Base-by-base conservation (phyloP, 1,139 yeast species). In the Geotrichum restrictum region DNA sequence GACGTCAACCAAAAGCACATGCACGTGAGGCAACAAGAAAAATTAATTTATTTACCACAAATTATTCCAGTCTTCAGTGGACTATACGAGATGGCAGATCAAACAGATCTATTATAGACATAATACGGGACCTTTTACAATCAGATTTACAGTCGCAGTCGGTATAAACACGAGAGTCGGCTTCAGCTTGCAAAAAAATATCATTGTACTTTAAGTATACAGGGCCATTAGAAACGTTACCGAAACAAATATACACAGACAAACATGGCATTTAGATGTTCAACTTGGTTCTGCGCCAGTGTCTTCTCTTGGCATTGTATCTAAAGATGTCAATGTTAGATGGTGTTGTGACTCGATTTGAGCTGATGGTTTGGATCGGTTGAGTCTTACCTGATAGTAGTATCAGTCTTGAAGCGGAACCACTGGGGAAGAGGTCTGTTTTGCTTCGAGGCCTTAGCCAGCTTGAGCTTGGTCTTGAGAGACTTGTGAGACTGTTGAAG, bases 201-300 rank as follows among this genome's bases (percentile, higher is more conserved):
- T n/a, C n/a, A n/a, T n/a, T 24, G 29, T 24, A 24, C n/a, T 24
- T 24, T 24, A 8, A 43, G 39, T 43, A 43, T 16, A 43, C 18
- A 43, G 34, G 49, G 44, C 24, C 49, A 37, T 36, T 39, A 37
- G 33, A 46, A 39, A 46, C 43, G 47, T 29, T 38, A 38, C 49
- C 49, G 42, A 31, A 46, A 37, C 37, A 37, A 45, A 19, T 38
- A 37, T 39, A 18, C 45, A 52, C 44, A 21, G 31, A 19, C 7
- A n/a, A 16, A 37, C 27, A 27, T 22, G 44, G 45, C 41, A 60
- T 80, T 88, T 88, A 93, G 84, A 93, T 78, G 86, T 85, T 83
- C 81, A 94, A 85, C 95, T 93, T 94, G 73, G 98, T 93, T 86
- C 98, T 88, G 87, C 97, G 93, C 99, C 99, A 94, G 95, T 94